Evolutionary conservation across 768 basidiomycete genomes (phyloP), one percentile per base, ranked within the genome.

Genomic region (Lyophyllum atratum): DNA sequence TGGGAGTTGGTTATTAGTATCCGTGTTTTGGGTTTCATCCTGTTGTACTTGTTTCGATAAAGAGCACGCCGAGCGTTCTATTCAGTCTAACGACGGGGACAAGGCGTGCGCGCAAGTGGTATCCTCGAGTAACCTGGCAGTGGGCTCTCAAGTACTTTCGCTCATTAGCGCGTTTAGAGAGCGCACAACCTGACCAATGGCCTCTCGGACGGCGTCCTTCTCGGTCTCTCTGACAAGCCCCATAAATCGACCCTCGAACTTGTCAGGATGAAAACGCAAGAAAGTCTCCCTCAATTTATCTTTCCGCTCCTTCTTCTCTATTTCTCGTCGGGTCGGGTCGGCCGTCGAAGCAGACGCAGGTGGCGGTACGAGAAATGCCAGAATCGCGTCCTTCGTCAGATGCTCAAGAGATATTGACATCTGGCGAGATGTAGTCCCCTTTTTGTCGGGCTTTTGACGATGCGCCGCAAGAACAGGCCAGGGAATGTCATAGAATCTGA

Each of bases 211-310:
- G 15, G 59, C 66, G 42, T 78, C 78, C 64, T 64, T 69, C 22
- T 92, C 87, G 12, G 62, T 64, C 29, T 74, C 72, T 42, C 61
- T 64, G 6, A 90, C 76, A 4, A 76, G 74, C 48, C 68, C 67
- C 80, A 90, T 83, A 47, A 91, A 72, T 31, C 90, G 79, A 19
- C 90, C 87, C 67, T 92, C 87, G 52, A 91, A 91, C 67, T 92
- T 92, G 70, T 92, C 90, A 1, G 90, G 90, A 66, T 92, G 90
- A 67, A 88, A 92, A 19, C 89, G 85, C 24, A 90, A 69, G 63
- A 90, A 77, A 0, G 86, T 79, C 70, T 90, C 89, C 62, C 86
- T 76, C 44, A 90, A 64, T 59, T 78, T 85, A 19, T 90, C 86
- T 66, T 82, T 86, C 47, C 78, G 73, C 31, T 74, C 76, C 66